Percentiles rank a stretch among this genome's conserved stretches.
Conservation (phyloP, 1,284 basidiomycete genomes). For the Albatrellus sp. region DNA sequence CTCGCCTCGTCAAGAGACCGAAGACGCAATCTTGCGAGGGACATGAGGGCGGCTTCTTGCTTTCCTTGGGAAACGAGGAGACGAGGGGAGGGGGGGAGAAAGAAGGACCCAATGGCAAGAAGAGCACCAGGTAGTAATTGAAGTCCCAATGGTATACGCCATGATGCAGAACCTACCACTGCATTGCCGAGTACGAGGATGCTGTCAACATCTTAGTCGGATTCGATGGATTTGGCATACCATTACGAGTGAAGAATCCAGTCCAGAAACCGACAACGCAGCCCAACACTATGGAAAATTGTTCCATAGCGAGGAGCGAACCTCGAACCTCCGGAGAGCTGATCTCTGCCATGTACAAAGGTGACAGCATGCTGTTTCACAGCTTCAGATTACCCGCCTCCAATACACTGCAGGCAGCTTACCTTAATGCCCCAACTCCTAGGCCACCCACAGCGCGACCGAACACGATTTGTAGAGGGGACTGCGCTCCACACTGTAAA, state of each 20-base stretch:
- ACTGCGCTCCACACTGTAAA: constrained; percentile 52
- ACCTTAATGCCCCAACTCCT: constrained; percentile 73
- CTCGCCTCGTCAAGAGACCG: constrained; percentile 23
- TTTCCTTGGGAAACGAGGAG: constrained; percentile 47
- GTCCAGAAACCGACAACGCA: constrained; percentile 75
- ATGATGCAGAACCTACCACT: constrained; percentile 52
- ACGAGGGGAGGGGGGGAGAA: constrained; percentile 65
- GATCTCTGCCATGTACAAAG: constrained; percentile 76
- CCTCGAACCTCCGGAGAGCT: constrained; percentile 73
- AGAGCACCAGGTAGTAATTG: constrained; percentile 61
- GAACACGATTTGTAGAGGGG: constrained; percentile 42
- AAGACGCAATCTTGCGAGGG: constrained; percentile 43
- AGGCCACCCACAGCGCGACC: constrained; percentile 66
- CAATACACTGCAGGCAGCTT: constrained; percentile 1
- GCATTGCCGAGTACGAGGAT: constrained; percentile 1
- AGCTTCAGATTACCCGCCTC: neutral
- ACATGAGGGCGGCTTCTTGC: constrained; percentile 35
- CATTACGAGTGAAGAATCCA: constrained; percentile 57
- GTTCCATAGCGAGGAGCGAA: constrained; percentile 68
- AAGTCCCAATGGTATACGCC: constrained; percentile 65
- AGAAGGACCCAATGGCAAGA: constrained; percentile 48
- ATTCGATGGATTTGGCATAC: constrained; percentile 24
- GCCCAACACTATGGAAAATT: constrained; percentile 67
- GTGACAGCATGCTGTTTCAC: constrained; percentile 52
- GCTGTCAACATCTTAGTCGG: neutral